A percentile compares a stretch with the other conserved stretches of the same genome.
These are phyloP conservation scores for Cryphonectria naterciae DNA, from an alignment of 2,329 filamentous ascomycete species.

Conservation along the genomic window DNA sequence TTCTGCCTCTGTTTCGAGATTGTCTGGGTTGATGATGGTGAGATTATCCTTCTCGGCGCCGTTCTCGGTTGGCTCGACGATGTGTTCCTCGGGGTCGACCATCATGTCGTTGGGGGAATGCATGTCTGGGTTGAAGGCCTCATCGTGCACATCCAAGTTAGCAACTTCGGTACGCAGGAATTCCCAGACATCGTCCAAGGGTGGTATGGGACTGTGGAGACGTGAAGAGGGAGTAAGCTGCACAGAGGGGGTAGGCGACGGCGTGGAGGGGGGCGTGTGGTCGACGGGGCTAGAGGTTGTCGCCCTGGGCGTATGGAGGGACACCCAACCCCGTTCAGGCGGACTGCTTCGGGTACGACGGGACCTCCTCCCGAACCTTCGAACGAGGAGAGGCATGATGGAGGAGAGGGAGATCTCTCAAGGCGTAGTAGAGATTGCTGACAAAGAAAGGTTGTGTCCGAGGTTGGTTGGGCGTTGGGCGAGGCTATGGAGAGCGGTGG, in stretches of 20 bases:
- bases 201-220: constrained; percentile 9
- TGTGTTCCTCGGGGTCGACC: constrained; percentile 59
- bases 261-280: constrained; percentile 25
- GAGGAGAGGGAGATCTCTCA: background rate
- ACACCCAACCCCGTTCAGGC: constrained; percentile 19
- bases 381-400: constrained; percentile 22
- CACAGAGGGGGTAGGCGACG: constrained; percentile 16
- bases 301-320: constrained; percentile 18
- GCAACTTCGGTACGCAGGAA: constrained; percentile 26
- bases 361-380: constrained; percentile 23
- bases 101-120: constrained; percentile 62
- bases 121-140: constrained; percentile 56
- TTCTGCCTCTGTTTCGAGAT: constrained; percentile 52
- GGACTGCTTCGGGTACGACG: constrained; percentile 27
- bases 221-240: constrained; percentile 19
- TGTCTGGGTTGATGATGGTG: constrained; percentile 59
- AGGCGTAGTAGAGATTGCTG: constrained; percentile 12
- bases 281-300: constrained; percentile 40
- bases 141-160: constrained; percentile 36
- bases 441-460: constrained; percentile 19
- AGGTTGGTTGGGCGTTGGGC: constrained; percentile 4
- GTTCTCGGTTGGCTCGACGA: constrained; percentile 49
- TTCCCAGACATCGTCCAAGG: constrained; percentile 22
- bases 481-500: constrained; percentile 1
- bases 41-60: constrained; percentile 56